Conservation (phyloP, 805 yeast species). For the Saccharomycopsis schoenii region DNA sequence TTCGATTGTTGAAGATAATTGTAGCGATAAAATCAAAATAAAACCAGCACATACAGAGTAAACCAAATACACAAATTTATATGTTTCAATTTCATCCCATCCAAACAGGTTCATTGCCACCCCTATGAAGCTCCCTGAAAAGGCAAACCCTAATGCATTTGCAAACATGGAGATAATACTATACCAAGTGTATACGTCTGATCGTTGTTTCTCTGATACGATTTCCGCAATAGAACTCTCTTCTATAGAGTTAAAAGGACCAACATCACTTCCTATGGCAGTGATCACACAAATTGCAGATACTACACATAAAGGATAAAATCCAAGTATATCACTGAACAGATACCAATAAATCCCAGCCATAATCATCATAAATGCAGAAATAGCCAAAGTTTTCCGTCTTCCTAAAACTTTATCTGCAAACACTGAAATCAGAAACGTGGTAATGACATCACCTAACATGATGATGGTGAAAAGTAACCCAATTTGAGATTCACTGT, state of each 20-base stretch:
- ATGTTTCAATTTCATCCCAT: neutral
- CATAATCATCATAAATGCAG: neutral
- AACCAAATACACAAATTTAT: neutral
- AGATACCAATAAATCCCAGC: neutral
- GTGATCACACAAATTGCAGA: neutral
- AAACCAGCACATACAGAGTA: neutral
- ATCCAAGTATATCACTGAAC: neutral
- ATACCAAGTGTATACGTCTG: neutral
- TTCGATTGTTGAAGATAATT: neutral
- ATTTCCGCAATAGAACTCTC: neutral
- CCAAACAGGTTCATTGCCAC: neutral
- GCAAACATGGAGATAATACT: neutral
- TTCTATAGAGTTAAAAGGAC: neutral
- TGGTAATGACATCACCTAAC: neutral
- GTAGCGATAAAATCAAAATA: neutral
- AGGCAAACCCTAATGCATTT: neutral
- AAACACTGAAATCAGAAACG: neutral
- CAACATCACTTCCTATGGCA: neutral
- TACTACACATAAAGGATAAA: neutral
- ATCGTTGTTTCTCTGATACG: neutral
- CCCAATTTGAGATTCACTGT: neutral
- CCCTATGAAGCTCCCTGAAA: neutral
- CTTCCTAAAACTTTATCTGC: neutral
- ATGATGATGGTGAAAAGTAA: neutral
- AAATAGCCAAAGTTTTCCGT: neutral